Conservation (phyloP, 345 rosid species). For the Durio zibethinus region DNA sequence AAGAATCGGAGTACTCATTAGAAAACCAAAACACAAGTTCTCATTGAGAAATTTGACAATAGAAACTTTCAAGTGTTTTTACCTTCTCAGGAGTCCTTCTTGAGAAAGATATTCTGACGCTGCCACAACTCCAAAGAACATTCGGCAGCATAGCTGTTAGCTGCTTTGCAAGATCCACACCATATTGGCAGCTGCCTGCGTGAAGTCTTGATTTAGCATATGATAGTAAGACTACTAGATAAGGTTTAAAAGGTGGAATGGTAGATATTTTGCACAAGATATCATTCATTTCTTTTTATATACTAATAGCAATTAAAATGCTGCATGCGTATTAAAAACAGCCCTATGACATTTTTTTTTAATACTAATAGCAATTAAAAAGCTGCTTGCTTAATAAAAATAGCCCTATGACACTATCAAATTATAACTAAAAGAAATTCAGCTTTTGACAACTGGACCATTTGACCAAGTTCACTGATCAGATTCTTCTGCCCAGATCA, state of each 20-base stretch:
- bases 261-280: not conserved
- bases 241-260: not conserved
- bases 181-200: conserved; percentile 72
- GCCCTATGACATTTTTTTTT: not conserved
- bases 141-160: conserved; percentile 53
- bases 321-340: not conserved
- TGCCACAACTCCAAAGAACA: conserved; percentile 82
- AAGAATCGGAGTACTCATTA: conserved; percentile 4
- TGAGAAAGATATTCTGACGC: conserved; percentile 80
- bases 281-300: not conserved
- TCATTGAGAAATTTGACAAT: not conserved
- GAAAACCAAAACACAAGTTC: not conserved
- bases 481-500: not conserved
- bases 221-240: not conserved
- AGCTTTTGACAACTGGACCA: not conserved
- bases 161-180: conserved; percentile 66
- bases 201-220: conserved; percentile 6
- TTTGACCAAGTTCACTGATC: not conserved
- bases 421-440: not conserved
- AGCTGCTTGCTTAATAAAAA: no score
- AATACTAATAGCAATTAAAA: not conserved
- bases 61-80: not conserved
- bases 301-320: not conserved
- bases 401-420: not conserved
- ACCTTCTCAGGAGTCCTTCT: conserved; percentile 16